Evolutionary conservation across 2,329 filamentous ascomycete genomes (phyloP).

Genomic region (Fusarium albosuccineum): DNA sequence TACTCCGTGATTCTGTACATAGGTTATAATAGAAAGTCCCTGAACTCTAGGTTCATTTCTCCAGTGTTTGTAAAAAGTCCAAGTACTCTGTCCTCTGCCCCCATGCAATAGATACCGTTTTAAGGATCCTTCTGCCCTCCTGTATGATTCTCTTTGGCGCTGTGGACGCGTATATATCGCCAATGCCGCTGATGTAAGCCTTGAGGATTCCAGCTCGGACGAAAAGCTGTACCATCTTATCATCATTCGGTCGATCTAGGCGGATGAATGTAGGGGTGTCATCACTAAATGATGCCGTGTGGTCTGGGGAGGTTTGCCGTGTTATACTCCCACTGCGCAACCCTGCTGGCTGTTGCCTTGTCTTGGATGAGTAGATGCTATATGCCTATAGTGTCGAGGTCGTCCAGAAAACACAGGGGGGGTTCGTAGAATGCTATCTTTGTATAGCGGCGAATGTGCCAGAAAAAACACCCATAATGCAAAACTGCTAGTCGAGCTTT

Average conservation of each 20-base stretch:
- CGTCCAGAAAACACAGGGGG: constrained; percentile 52
- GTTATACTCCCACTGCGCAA: constrained; percentile 14
- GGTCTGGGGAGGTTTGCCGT: constrained; percentile 10
- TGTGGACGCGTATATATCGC: constrained; percentile 56
- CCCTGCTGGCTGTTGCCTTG: neutral
- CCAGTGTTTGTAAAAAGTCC: neutral
- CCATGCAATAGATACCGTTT: constrained; percentile 32
- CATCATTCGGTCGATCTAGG: constrained; percentile 68
- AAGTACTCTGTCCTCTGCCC: constrained; percentile 28
- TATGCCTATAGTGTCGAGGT: constrained; percentile 58
- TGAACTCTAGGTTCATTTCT: too few species aligned
- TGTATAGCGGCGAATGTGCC: constrained; percentile 61
- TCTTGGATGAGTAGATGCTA: constrained; percentile 40
- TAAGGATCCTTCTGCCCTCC: constrained; percentile 40
- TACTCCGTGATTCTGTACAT: too few species aligned
- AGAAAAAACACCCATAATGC: constrained; percentile 60
- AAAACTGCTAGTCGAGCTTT: constrained; percentile 60
- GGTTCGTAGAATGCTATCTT: constrained; percentile 56
- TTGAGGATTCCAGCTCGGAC: constrained; percentile 64
- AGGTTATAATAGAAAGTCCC: too few species aligned
- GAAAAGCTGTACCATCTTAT: constrained; percentile 69
- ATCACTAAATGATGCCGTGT: neutral
- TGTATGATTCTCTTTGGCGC: constrained; percentile 36
- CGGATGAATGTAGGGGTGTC: constrained; percentile 59
- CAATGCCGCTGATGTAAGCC: constrained; percentile 65